Percentiles rank a stretch among this genome's conserved stretches.
These are phyloP conservation scores for Prunus mume DNA, from an alignment of 306 rosid species.

Conservation along the genomic window DNA sequence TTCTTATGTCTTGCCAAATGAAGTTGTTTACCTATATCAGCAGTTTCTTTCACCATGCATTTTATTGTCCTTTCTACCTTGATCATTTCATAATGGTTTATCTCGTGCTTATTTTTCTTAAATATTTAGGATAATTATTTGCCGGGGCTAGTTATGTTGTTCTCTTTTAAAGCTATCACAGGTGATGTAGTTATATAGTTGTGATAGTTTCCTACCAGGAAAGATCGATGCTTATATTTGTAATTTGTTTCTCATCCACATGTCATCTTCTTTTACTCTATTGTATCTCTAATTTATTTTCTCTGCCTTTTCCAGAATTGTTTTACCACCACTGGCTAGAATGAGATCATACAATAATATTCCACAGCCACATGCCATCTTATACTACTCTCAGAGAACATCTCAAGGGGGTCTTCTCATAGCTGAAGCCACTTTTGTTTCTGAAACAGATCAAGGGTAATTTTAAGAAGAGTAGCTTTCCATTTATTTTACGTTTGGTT, in stretches of 20 bases:
- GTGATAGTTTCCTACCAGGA: background rate
- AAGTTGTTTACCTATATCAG: no score
- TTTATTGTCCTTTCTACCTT: no score
- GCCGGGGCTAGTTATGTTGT: background rate
- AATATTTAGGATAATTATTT: background rate
- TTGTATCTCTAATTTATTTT: no score
- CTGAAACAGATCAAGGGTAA: conserved; percentile 57
- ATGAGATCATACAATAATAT: conserved; percentile 25
- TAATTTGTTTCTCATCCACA: no score
- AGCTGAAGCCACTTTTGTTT: conserved; percentile 42
- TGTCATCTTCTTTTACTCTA: no score
- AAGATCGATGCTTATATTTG: no score
- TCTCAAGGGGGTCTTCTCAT: conserved; percentile 39
- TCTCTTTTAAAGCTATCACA: background rate
- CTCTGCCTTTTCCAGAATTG: conserved; percentile 25
- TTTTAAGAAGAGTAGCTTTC: background rate
- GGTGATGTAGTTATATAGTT: no score
- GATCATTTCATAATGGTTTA: background rate
- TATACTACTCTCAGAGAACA: conserved; percentile 46
- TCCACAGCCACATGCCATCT: conserved; percentile 39
- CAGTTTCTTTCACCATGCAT: no score
- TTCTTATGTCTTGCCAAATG: no score
- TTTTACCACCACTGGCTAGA: conserved; percentile 39
- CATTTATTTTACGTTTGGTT: background rate
- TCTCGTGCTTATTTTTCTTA: background rate